Percentiles rank a stretch among this genome's conserved stretches.
Evolutionary conservation across 768 basidiomycete genomes (phyloP).

Genomic region (Nidula microcarpa): DNA sequence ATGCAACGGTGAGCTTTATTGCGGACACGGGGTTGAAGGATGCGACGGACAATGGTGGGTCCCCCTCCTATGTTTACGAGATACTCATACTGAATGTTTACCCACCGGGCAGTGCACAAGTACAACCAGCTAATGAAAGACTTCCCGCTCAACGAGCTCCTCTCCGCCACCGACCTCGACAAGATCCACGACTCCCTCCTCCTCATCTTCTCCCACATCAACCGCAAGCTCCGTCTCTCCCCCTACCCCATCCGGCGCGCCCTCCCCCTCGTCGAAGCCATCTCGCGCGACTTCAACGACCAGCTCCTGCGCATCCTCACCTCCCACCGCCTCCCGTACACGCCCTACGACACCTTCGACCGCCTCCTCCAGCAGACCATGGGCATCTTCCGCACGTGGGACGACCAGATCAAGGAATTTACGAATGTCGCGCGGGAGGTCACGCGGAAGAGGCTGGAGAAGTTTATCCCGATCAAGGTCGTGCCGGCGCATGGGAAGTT

Average conservation of each 20-base stretch:
- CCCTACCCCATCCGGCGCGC: constrained; percentile 97
- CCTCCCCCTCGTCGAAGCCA: constrained; percentile 95
- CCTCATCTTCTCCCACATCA: constrained; percentile 90
- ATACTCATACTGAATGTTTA: neutral
- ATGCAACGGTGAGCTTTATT: constrained; percentile 95
- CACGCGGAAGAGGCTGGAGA: constrained; percentile 82
- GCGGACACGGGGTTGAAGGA: constrained; percentile 97
- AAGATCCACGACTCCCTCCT: constrained; percentile 89
- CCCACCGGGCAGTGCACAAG: constrained; percentile 70
- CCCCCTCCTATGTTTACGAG: neutral
- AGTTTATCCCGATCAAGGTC: constrained; percentile 97
- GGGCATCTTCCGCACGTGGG: constrained; percentile 84
- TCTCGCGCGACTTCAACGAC: constrained; percentile 96
- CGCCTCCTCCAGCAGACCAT: constrained; percentile 72
- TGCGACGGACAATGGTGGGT: constrained; percentile 80
- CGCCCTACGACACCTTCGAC: constrained; percentile 93
- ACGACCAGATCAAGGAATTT: constrained; percentile 88
- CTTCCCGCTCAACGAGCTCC: constrained; percentile 93
- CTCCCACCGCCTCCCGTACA: constrained; percentile 88
- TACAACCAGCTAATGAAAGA: constrained; percentile 99
- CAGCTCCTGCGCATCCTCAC: constrained; percentile 88
- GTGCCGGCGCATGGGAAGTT: constrained; percentile 86
- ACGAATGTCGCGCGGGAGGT: constrained; percentile 92
- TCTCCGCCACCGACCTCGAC: constrained; percentile 93
- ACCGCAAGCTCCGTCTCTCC: constrained; percentile 91